Conservation (phyloP, 345 rosid genomes). For the Citrus medica region DNA sequence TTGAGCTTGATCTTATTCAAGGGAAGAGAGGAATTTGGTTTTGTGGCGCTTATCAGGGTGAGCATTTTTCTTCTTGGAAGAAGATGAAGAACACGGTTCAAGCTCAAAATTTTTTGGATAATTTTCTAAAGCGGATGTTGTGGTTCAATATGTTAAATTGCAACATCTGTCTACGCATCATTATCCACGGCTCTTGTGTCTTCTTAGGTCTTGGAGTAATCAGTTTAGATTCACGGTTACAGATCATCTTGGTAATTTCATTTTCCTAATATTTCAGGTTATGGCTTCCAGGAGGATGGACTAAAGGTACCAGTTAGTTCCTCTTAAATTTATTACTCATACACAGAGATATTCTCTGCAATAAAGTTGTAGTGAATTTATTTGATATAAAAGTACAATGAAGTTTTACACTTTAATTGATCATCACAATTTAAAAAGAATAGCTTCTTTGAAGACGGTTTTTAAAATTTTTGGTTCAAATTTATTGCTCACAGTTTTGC, state of each 20-base stretch:
- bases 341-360: too few relatives aligned
- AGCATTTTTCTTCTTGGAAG: background rate
- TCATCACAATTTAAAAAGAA: too few relatives aligned
- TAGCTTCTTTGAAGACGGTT: too few relatives aligned
- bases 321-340: too few relatives aligned
- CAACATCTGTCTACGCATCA: too few relatives aligned
- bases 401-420: too few relatives aligned
- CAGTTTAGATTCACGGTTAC: background rate
- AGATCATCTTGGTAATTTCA: background rate
- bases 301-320: conserved; percentile 45
- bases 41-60: conserved; percentile 88
- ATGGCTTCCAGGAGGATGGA: conserved; percentile 97
- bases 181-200: background rate
- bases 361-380: too few relatives aligned
- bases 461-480: too few relatives aligned
- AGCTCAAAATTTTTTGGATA: background rate
- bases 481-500: too few relatives aligned
- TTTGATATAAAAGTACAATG: too few relatives aligned
- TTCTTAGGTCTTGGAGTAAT: too few relatives aligned
- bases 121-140: background rate
- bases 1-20: conserved; percentile 66
- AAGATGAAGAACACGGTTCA: background rate
- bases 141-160: background rate
- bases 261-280: conserved; percentile 47
- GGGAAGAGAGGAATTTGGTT: conserved; percentile 35